Conservation (phyloP, 768 basidiomycete genomes). For the Leccinum obscurum region DNA sequence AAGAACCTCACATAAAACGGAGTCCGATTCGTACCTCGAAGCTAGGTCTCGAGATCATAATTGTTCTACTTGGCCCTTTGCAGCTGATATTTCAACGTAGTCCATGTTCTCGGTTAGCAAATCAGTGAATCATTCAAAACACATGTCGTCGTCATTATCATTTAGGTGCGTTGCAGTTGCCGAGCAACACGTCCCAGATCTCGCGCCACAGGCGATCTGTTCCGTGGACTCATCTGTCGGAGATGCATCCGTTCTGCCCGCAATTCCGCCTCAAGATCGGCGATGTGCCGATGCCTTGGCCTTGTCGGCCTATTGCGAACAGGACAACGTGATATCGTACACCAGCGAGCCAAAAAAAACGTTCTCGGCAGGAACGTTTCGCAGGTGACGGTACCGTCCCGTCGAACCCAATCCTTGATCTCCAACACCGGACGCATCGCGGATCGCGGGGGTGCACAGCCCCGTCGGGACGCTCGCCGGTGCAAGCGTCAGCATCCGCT, state of each 20-base stretch:
- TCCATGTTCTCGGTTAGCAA: slow-evolving; percentile 65
- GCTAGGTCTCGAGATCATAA: slow-evolving; percentile 67
- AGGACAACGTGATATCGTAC: slow-evolving; percentile 1
- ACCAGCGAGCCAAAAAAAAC: neutral
- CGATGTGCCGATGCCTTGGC: slow-evolving; percentile 54
- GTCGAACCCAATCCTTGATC: too few relatives aligned
- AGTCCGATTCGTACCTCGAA: slow-evolving; percentile 65
- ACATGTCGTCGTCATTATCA: slow-evolving; percentile 19
- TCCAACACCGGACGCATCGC: slow-evolving; percentile 31
- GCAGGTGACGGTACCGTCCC: too few relatives aligned
- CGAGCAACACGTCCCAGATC: slow-evolving; percentile 56
- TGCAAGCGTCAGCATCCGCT: slow-evolving; percentile 69
- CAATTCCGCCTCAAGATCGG: slow-evolving; percentile 71
- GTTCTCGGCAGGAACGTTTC: too few relatives aligned
- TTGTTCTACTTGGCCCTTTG: slow-evolving; percentile 73
- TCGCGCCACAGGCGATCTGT: slow-evolving; percentile 64
- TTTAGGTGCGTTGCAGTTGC: slow-evolving; percentile 70
- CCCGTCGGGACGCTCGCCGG: slow-evolving; percentile 74
- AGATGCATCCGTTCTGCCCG: slow-evolving; percentile 68
- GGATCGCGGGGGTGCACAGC: slow-evolving; percentile 77
- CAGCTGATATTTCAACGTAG: slow-evolving; percentile 64
- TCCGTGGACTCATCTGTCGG: slow-evolving; percentile 42
- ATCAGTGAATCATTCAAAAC: slow-evolving; percentile 3
- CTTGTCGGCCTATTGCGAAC: slow-evolving; percentile 61
- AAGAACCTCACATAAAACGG: too few relatives aligned